Percentiles rank a stretch among this genome's conserved stretches.
Conservation (phyloP, 1,284 basidiomycete genomes). For the Xerocomus minutiporus region DNA sequence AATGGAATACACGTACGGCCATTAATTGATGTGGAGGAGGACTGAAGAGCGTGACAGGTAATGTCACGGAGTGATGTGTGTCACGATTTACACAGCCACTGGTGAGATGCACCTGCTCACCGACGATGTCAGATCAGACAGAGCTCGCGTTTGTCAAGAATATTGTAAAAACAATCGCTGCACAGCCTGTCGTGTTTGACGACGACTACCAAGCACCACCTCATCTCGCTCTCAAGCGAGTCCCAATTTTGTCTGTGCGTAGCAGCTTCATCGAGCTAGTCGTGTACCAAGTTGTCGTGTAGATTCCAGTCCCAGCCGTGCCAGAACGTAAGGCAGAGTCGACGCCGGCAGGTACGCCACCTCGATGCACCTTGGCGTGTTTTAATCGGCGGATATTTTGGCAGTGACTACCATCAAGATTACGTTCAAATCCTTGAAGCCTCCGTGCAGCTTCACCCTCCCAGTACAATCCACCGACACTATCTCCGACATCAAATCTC, state of each 20-base stretch:
- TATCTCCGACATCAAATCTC: slow-evolving; percentile 72
- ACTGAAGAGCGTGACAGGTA: slow-evolving; percentile 15
- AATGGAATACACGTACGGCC: slow-evolving; percentile 24
- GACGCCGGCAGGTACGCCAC: slow-evolving; percentile 35
- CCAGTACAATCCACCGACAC: slow-evolving; percentile 72
- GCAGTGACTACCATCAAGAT: slow-evolving; percentile 55
- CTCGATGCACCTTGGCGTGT: slow-evolving; percentile 4
- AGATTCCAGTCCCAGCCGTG: slow-evolving; percentile 58
- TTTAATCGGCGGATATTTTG: slow-evolving; percentile 10
- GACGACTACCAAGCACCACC: slow-evolving; percentile 77
- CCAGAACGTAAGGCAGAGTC: slow-evolving; percentile 45
- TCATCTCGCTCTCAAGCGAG: slow-evolving; percentile 63
- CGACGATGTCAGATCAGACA: slow-evolving; percentile 57
- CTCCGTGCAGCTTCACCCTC: slow-evolving; percentile 70
- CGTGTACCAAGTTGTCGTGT: slow-evolving; percentile 6
- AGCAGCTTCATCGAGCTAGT: neutral
- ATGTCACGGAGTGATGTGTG: slow-evolving; percentile 22
- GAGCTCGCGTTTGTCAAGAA: slow-evolving; percentile 70
- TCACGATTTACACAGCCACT: slow-evolving; percentile 22
- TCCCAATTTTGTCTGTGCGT: slow-evolving; percentile 70
- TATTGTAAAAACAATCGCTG: slow-evolving; percentile 63
- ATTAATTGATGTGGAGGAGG: slow-evolving; percentile 12
- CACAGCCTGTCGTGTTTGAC: slow-evolving; percentile 65
- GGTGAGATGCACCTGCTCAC: neutral
- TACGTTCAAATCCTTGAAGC: slow-evolving; percentile 87